Evolutionary conservation across 768 basidiomycete species (phyloP), one percentile per base, ranked within the genome.

Genomic region (Leccinellum luteum): DNA sequence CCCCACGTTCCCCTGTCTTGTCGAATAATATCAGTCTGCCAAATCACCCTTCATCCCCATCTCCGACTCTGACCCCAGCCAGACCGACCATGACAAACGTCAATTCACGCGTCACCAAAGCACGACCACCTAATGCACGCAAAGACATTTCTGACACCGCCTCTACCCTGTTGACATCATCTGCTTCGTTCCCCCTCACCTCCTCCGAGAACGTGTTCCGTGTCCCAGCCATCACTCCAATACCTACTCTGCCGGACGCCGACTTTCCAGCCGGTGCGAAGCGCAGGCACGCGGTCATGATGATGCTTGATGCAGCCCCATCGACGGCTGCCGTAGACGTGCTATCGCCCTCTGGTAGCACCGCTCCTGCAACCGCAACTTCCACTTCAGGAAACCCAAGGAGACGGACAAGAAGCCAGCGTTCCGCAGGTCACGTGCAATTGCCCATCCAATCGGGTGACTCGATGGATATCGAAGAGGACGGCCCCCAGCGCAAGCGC

Each of bases 401-500:
- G 55, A 75, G 87, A 55, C 78, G 87, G 48, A 88, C 84, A 5
- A 72, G 85, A 43, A 86, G 83, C 59, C 69, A 72, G 52, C 78
- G 79, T 28, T 70, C 73, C 25, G 52, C 64, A 1, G 64, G 76
- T 72, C 60, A 65, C 64, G 48, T 76, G 76, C 69, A 78, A 72
- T 38, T 76, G 66, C 71, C 78, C 65, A 60, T 72, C 72, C 60
- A 78, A 72, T 45, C 69, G 52, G 65, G 72, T 25, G 81, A 83
- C 50, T 81, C 80, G 59, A 90, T 90, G 83, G 88, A 91, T 43
- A 76, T 90, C 17, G 90, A 92, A 63, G 90, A 91, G 52, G 88
- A 89, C 14, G 80, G 80, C 15, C 79, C 89, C 54, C 89, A 91
- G 66, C 76, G 90, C 66, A 92, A 92, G 67, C 80, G 90, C 48